Evolutionary conservation across 2,329 filamentous ascomycete genomes (phyloP).

Genomic region (Colletotrichum sp.): DNA sequence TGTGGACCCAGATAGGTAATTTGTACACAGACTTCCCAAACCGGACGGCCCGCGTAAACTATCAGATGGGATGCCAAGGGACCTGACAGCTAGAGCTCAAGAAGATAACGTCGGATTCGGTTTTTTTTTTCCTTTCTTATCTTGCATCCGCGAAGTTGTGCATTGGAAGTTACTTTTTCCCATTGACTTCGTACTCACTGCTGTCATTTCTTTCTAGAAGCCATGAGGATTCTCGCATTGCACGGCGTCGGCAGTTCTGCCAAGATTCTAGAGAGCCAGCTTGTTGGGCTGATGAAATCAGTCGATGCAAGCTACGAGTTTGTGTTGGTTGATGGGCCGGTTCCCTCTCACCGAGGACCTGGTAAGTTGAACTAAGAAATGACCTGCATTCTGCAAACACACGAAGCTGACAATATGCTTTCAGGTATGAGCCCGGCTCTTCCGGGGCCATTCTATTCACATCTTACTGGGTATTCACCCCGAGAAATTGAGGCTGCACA

Average conservation of each 20-base stretch:
- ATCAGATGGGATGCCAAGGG: not conserved
- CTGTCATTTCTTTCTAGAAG: not conserved
- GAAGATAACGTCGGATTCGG: not conserved
- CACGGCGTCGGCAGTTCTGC: constrained; percentile 12
- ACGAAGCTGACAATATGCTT: not conserved
- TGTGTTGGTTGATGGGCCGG: constrained; percentile 5
- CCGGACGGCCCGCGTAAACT: not conserved
- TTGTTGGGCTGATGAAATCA: not conserved
- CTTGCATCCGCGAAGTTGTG: not conserved
- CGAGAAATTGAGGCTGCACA: not conserved
- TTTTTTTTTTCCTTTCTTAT: not conserved
- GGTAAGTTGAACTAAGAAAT: not conserved
- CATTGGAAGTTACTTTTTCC: not conserved
- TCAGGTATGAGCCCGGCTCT: not conserved
- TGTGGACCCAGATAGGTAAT: not conserved
- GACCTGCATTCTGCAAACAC: not conserved
- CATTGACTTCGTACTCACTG: not conserved
- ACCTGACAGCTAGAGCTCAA: not conserved
- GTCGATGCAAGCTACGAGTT: constrained; percentile 19
- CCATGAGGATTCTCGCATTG: constrained; percentile 10
- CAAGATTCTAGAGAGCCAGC: constrained; percentile 6
- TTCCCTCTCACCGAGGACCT: constrained; percentile 4
- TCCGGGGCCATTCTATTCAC: not conserved
- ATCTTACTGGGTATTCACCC: not conserved
- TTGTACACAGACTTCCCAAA: not conserved